A percentile compares a stretch with the other conserved stretches of the same genome.
Conservation (phyloP, 495 filamentous ascomycete genomes). For the Cudoniella acicularis region DNA sequence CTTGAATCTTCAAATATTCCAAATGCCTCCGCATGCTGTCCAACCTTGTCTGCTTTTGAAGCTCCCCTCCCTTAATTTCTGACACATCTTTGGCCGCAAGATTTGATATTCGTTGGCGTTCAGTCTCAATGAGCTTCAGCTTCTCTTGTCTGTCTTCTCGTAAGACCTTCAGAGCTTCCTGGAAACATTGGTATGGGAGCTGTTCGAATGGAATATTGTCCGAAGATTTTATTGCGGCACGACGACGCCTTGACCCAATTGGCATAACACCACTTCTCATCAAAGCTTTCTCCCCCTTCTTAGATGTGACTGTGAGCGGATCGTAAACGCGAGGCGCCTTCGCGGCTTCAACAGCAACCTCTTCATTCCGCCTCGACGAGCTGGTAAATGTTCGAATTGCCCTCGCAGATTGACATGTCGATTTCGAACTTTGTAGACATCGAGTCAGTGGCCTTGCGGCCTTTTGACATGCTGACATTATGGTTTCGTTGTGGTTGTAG, state of each 20-base stretch:
- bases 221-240: slow-evolving; percentile 67
- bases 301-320: slow-evolving; percentile 32
- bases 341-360: slow-evolving; percentile 30
- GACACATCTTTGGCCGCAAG: slow-evolving; percentile 56
- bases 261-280: slow-evolving; percentile 54
- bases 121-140: slow-evolving; percentile 55
- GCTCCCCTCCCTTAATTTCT: slow-evolving; percentile 53
- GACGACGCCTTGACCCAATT: slow-evolving; percentile 78
- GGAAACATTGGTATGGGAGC: slow-evolving; percentile 93
- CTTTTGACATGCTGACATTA: slow-evolving; percentile 68
- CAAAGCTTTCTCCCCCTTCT: slow-evolving; percentile 56
- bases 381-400: slow-evolving; percentile 44
- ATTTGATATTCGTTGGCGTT: slow-evolving; percentile 47
- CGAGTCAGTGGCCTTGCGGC: slow-evolving; percentile 62
- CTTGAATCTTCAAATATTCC: slow-evolving; percentile 79
- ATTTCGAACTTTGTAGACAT: slow-evolving; percentile 51
- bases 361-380: slow-evolving; percentile 37
- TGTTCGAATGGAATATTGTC: slow-evolving; percentile 83
- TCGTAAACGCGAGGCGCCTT: slow-evolving; percentile 28
- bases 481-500: slow-evolving; percentile 26
- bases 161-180: slow-evolving; percentile 85
- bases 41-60: slow-evolving; percentile 60
- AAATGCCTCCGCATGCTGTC: slow-evolving; percentile 68
- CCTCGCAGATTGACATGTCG: slow-evolving; percentile 29
- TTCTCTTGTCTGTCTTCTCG: slow-evolving; percentile 80